Base-by-base conservation (phyloP, 2,329 filamentous ascomycete species). In the Triangularia setosa region DNA sequence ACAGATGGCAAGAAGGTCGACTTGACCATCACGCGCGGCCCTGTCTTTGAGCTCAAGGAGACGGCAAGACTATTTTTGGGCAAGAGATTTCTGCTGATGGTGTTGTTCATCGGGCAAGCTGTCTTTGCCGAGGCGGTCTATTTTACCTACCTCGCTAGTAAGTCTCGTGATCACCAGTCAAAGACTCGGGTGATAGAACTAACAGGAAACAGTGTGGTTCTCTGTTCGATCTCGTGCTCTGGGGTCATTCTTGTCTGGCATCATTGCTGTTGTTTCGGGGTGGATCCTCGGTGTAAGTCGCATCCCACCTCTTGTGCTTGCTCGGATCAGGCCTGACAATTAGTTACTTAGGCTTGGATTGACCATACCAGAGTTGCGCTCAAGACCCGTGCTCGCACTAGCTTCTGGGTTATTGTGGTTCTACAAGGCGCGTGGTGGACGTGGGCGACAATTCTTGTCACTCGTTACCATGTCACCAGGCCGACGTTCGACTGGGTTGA, bases 91-190 rank as follows among this genome's bases (percentile, higher is more conserved):
- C 75, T 92, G 1, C 77, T 91, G 0, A 80, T 91, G 1, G 74
- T 91, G 2, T 81, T 88, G 0, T 85, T 90, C 67, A 91, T 92
- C 44, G 87, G 87, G 1, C 87, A 91, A 68, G 87, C 87, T 0
- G 89, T 90, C 0, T 92, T 89, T 71, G 78, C 87, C 0, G 89
- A 92, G 72, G 86, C 90, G 0, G 88, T 92, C 0, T 90, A 88
- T 74, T 91, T 88, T 73, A 91, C 89, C 0, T 92, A 88, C 64
- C 77, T 88, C 7, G 79, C 81, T 8, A 67, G 80, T 78, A 61
- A 69, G 76, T 74, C 9, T 14, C 8, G 1, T 18, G 3, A 4
- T 16, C n/a, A 3, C 11, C 18, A 18, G 33, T 48, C 18, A 21
- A 21, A n/a, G n/a, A 12, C 4, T 11, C 4, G 8, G 40, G 40